Conservation (phyloP, 2,329 filamentous ascomycete genomes). For the Coniochaeta sp. region DNA sequence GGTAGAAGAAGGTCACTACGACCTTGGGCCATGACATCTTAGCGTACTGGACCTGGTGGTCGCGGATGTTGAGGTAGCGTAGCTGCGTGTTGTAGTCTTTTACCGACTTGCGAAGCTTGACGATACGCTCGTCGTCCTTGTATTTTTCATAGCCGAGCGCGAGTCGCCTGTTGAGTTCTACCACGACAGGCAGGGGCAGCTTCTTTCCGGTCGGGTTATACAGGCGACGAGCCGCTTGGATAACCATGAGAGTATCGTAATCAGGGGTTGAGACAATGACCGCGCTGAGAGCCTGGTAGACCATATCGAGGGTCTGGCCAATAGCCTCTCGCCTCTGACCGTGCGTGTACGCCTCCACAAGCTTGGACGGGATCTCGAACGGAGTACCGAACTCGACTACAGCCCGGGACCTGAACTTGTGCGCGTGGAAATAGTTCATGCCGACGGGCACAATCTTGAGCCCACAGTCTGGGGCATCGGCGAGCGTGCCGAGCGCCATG, state of each 20-base stretch:
- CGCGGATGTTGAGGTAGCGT: slow-evolving; percentile 76
- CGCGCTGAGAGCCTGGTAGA: slow-evolving; percentile 75
- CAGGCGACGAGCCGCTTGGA: slow-evolving; percentile 85
- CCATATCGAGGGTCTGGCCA: slow-evolving; percentile 73
- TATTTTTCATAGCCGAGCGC: slow-evolving; percentile 88
- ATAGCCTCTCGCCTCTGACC: slow-evolving; percentile 84
- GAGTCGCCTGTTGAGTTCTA: slow-evolving; percentile 87
- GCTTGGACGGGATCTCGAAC: slow-evolving; percentile 72
- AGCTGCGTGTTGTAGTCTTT: slow-evolving; percentile 82
- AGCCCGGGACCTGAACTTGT: slow-evolving; percentile 94
- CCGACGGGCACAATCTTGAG: slow-evolving; percentile 93
- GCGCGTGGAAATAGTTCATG: slow-evolving; percentile 99
- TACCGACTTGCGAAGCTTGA: slow-evolving; percentile 66
- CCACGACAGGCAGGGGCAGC: slow-evolving; percentile 81
- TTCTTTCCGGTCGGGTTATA: slow-evolving; percentile 96
- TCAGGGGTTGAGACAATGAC: slow-evolving; percentile 91
- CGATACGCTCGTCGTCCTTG: slow-evolving; percentile 82
- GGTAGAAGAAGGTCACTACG: slow-evolving; percentile 69
- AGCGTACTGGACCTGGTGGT: slow-evolving; percentile 91
- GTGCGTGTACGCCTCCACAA: slow-evolving; percentile 78
- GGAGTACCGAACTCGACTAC: slow-evolving; percentile 93
- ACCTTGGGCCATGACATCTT: slow-evolving; percentile 73
- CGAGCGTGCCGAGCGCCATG: slow-evolving; percentile 89
- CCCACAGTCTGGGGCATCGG: slow-evolving; percentile 76
- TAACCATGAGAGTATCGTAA: slow-evolving; percentile 94